Evolutionary conservation across 2,329 filamentous ascomycete genomes (phyloP).

Genomic region (Paecilomyces fulvus): DNA sequence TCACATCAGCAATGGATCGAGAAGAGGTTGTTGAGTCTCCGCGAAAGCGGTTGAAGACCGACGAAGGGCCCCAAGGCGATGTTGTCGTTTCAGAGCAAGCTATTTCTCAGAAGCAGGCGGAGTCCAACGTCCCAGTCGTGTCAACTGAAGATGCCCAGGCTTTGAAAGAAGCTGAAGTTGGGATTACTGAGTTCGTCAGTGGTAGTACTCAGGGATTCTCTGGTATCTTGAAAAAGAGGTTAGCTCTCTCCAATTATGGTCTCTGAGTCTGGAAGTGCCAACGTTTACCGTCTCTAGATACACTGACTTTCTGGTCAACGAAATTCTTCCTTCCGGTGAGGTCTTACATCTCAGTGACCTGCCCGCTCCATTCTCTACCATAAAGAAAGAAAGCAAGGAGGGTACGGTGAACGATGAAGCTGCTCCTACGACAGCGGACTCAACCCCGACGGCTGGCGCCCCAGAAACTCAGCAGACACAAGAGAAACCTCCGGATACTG

Average conservation of each 20-base stretch:
- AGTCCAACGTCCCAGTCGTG: conserved; percentile 4
- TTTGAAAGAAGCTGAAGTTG: conserved; percentile 41
- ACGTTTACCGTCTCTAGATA: conserved; percentile 46
- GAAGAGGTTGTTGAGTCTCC: conserved; percentile 10
- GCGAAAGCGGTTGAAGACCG: conserved; percentile 13
- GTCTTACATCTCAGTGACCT: conserved; percentile 62
- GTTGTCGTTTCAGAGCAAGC: conserved; percentile 9
- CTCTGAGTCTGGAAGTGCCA: background rate
- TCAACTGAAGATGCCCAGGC: conserved; percentile 20
- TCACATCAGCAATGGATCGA: conserved; percentile 1
- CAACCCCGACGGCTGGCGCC: conserved; percentile 5
- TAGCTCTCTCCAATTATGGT: background rate
- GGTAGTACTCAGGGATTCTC: conserved; percentile 50
- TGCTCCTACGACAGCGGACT: conserved; percentile 3
- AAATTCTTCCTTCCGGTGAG: conserved; percentile 66
- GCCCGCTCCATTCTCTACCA: conserved; percentile 14
- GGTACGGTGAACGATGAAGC: conserved; percentile 1
- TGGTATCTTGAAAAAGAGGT: conserved; percentile 61
- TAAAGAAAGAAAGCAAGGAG: conserved; percentile 5
- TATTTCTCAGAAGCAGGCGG: conserved; percentile 4
- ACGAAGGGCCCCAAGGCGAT: conserved; percentile 11
- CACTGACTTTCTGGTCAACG: conserved; percentile 88
- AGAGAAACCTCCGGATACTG: conserved; percentile 4
- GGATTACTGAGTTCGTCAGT: conserved; percentile 58
- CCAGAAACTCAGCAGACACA: conserved; percentile 4